These are phyloP conservation scores for Zalaria sp. DNA, from an alignment of 2,329 filamentous ascomycete species.

Conservation along the genomic window DNA sequence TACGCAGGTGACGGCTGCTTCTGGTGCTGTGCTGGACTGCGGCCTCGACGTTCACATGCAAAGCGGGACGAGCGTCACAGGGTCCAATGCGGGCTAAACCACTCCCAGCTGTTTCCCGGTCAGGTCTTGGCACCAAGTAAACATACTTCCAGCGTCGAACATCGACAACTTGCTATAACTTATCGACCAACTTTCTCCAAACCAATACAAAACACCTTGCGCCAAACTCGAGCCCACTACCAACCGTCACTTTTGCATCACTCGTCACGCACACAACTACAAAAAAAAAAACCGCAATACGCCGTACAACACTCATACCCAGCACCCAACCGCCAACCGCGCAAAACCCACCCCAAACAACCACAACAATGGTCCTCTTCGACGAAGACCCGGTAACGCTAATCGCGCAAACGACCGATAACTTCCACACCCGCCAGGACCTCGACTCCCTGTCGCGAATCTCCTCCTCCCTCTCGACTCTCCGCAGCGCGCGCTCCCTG, in stretches of 20 bases:
- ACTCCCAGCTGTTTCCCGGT: background rate
- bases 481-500: conserved; percentile 71
- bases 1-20: background rate
- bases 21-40: background rate
- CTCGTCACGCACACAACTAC: too few species aligned
- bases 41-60: background rate
- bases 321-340: too few species aligned
- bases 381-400: conserved; percentile 88
- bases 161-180: background rate
- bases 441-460: conserved; percentile 73
- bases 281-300: too few species aligned
- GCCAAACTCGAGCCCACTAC: too few species aligned
- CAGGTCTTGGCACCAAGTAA: conserved; percentile 1
- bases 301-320: too few species aligned
- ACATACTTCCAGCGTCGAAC: background rate
- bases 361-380: conserved; percentile 59
- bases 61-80: too few species aligned
- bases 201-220: too few species aligned
- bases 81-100: too few species aligned
- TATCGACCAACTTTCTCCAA: too few species aligned
- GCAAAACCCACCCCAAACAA: background rate
- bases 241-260: too few species aligned
- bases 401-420: conserved; percentile 78
- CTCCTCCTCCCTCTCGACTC: conserved; percentile 64
- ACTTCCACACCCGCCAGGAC: conserved; percentile 91